Evolutionary conservation across 2,329 filamentous ascomycete species (phyloP), one percentile per base, ranked within the genome.

Genomic region (Nigrograna mackinnonii): DNA sequence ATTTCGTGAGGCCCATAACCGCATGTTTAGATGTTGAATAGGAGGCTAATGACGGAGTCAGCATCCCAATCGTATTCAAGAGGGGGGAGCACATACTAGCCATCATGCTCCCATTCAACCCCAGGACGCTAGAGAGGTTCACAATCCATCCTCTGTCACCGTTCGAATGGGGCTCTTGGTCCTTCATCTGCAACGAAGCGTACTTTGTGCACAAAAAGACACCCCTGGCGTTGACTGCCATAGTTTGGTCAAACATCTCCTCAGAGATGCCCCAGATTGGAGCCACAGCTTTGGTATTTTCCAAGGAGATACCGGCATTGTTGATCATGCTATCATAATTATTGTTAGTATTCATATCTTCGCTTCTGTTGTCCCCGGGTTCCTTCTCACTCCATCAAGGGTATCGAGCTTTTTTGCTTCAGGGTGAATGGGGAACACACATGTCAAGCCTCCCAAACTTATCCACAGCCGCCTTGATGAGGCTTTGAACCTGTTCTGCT

Each of bases 51-150:
- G 24, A 32, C 7, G 22, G 52, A 49, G 44, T 22, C n/a, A n/a
- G n/a, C n/a, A n/a, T n/a, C n/a, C n/a, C n/a, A n/a, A n/a, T n/a
- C n/a, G n/a, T n/a, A n/a, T n/a, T n/a, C n/a, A n/a, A n/a, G n/a
- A n/a, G n/a, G n/a, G n/a, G n/a, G n/a, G n/a, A n/a, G n/a, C n/a
- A n/a, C n/a, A n/a, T n/a, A 13, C 74, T 71, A 2, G 30, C 35
- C 5, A 33, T 39, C 4, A 44, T 26, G 49, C 57, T 2, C 49
- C 44, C 73, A 5, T 76, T 63, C 14, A 79, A 37, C 9, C 77
- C 78, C 34, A 71, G 71, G 50, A 82, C 74, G 41, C 71, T 77
- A 0, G 77, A 67, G 2, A 80, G 62, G 52, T 83, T 83, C 45
- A 83, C 68, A 50, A 83, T 83, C 52, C 68, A 67, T 3, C 79